Evolutionary conservation across 345 rosid genomes (phyloP), one percentile per base, ranked within the genome.

Genomic region (Cochlearia excelsa): DNA sequence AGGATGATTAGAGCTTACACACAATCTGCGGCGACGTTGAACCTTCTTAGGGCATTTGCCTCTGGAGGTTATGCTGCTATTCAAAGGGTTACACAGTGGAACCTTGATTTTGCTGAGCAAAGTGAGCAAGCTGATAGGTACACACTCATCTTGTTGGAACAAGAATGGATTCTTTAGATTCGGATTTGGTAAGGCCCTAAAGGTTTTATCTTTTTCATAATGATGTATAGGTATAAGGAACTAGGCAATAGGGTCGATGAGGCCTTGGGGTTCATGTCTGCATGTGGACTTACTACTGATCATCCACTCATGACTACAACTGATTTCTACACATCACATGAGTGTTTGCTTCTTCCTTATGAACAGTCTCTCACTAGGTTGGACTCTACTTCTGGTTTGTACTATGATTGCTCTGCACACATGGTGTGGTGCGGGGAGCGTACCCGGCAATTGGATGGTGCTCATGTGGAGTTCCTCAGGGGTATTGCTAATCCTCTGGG

Each of bases 361-460:
- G 84, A 82, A 63, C 84, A 80, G 61, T 67, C 84, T 30, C 80
- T 82, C 38, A 82, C 84, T 2, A 74, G 87, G 54, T 40, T 54
- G 48, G 87, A 82, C 72, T 82, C 87, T 34, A 82, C 82, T 29
- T 82, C 87, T 5, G 81, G 82, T 67, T 60, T 72, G 26, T 79
- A 75, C 77, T 79, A 82, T 67, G 81, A 77, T 50, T 82, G 87
- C 59, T 79, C 87, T 59, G 81, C 87, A 30, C 85, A 78, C 72
- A 80, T 82, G 87, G 68, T 82, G 26, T 82, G 87, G 87, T 74
- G 76, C 11, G 84, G 87, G 37, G 87, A 82, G 66, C 79, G 85
- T 34, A 82, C 87, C 41, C 58, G 87, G 7, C 87, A 78, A 30
- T 61, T 80, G 61, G 87, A 82, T 78, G 81, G 87, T 68, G 81